phyloP scores from a whole-genome alignment of 1,139 yeast species.

The Fermentozyma sake region DNA sequence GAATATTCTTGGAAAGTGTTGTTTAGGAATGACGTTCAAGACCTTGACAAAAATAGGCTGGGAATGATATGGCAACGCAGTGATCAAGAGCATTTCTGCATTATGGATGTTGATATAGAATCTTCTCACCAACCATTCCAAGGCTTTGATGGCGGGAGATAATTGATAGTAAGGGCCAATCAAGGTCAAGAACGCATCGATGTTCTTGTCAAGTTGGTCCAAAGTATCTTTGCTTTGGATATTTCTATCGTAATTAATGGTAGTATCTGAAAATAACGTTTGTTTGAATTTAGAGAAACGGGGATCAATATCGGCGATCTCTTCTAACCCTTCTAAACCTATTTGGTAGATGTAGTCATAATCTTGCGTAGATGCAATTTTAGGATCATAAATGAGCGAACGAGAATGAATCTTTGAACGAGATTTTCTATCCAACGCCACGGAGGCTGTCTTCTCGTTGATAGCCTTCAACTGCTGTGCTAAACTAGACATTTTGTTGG shows the following conservation, averaged over 20 bases:
- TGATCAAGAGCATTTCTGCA: constrained; percentile 64
- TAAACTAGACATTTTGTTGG: constrained; percentile 47
- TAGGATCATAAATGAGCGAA: constrained; percentile 81
- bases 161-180: constrained; percentile 74
- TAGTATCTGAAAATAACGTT: constrained; percentile 77
- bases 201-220: constrained; percentile 66
- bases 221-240: constrained; percentile 75
- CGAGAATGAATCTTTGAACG: constrained; percentile 85
- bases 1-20: constrained; percentile 71
- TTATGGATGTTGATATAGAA: constrained; percentile 83
- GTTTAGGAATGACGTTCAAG: constrained; percentile 59
- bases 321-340: constrained; percentile 73
- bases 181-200: constrained; percentile 68
- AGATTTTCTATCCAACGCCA: constrained; percentile 80
- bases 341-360: constrained; percentile 73
- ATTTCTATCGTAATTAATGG: constrained; percentile 73
- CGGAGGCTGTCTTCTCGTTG: constrained; percentile 61
- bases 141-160: constrained; percentile 72
- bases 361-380: constrained; percentile 90
- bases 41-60: constrained; percentile 70
- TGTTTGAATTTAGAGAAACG: constrained; percentile 65
- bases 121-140: constrained; percentile 94
- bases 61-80: constrained; percentile 74
- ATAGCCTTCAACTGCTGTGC: constrained; percentile 79
- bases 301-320: constrained; percentile 65